phyloP scores from a whole-genome alignment of 1,139 yeast genomes.

The Yamadazyma dendronema region DNA sequence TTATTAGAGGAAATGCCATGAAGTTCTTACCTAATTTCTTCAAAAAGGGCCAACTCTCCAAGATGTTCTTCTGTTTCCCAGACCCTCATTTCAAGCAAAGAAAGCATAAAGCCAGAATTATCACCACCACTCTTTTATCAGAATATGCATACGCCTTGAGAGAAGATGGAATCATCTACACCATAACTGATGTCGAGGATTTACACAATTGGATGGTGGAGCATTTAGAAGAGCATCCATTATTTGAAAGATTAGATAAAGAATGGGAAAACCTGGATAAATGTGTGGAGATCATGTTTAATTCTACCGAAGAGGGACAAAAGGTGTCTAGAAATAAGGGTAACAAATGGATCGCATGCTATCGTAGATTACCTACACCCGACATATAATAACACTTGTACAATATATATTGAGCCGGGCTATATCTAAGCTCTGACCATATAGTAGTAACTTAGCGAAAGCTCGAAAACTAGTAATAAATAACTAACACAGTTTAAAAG shows the following conservation, averaged over 20 bases:
- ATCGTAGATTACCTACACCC: constrained; percentile 68
- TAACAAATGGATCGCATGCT: constrained; percentile 84
- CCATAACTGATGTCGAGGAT: constrained; percentile 94
- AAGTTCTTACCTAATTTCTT: constrained; percentile 94
- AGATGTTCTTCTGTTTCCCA: constrained; percentile 97
- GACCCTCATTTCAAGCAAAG: constrained; percentile 98
- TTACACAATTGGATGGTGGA: constrained; percentile 95
- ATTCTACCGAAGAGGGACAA: constrained; percentile 96
- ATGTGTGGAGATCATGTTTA: constrained; percentile 84
- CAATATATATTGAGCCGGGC: not conserved
- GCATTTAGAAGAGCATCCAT: constrained; percentile 86
- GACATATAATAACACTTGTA: constrained; percentile 14
- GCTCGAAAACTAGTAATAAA: too few relatives aligned
- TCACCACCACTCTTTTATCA: constrained; percentile 81
- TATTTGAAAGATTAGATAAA: constrained; percentile 74
- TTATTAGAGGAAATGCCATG: constrained; percentile 95
- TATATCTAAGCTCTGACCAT: too few relatives aligned
- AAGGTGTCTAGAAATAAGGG: constrained; percentile 92
- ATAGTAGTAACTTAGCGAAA: too few relatives aligned
- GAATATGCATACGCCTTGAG: constrained; percentile 90
- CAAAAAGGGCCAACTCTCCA: constrained; percentile 71
- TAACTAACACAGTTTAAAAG: too few relatives aligned
- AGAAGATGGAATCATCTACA: constrained; percentile 87
- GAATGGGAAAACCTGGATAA: constrained; percentile 80
- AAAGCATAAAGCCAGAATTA: constrained; percentile 94